phyloP scores from a whole-genome alignment of 208 protist genomes.

The Leishmania guyanensis region DNA sequence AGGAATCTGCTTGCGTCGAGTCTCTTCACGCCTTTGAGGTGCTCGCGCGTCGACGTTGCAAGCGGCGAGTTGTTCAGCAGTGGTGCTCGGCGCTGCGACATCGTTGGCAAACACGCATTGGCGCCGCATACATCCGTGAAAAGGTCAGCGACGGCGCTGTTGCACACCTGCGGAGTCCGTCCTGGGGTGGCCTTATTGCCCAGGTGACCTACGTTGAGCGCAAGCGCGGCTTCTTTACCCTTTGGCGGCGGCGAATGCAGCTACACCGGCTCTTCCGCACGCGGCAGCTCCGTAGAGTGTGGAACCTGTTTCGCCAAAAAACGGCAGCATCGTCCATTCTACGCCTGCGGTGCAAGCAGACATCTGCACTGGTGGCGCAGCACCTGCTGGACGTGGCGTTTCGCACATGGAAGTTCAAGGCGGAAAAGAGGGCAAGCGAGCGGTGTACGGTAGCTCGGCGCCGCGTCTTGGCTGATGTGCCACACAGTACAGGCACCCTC shows the following conservation, averaged over 20 bases:
- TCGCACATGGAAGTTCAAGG: constrained; percentile 32
- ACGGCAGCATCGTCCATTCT: neutral
- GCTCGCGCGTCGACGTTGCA: constrained; percentile 1
- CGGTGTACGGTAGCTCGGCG: constrained; percentile 25
- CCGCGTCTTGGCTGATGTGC: constrained; percentile 11
- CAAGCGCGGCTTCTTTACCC: constrained; percentile 50
- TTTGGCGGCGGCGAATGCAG: constrained; percentile 34
- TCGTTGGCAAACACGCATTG: constrained; percentile 35
- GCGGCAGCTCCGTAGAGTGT: constrained; percentile 6
- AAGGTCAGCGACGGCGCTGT: constrained; percentile 18
- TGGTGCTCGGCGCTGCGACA: constrained; percentile 33
- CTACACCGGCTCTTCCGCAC: neutral
- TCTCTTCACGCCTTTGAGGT: neutral
- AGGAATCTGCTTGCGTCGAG: neutral
- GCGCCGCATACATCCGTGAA: constrained; percentile 18
- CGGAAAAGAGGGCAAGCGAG: constrained; percentile 20
- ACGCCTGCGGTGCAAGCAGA: constrained; percentile 3
- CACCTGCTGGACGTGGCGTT: constrained; percentile 6
- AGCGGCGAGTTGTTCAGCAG: constrained; percentile 16
- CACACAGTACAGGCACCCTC: constrained; percentile 10
- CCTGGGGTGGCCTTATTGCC: constrained; percentile 26
- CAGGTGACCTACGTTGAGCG: constrained; percentile 46
- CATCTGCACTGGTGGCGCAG: neutral
- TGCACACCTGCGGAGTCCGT: constrained; percentile 19
- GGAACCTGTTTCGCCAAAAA: constrained; percentile 10